Evolutionary conservation across 177 flowering plant genomes (phyloP).

Genomic region (Vitis hybrid): DNA sequence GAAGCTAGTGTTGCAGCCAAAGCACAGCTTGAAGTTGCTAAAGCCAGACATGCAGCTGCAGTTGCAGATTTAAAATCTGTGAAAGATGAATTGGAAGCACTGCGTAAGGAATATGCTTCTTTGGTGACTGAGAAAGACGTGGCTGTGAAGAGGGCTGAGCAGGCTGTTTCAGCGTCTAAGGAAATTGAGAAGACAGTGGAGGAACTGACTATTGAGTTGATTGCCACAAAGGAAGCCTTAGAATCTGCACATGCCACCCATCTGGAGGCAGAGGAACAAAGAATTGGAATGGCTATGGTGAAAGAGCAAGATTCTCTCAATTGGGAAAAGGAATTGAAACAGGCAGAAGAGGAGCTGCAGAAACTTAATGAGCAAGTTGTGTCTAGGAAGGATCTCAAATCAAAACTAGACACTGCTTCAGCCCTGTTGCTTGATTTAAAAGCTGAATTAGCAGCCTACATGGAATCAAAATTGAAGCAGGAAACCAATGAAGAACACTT

Average conservation of each 20-base stretch:
- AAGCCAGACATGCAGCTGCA: constrained; percentile 69
- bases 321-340: constrained; percentile 80
- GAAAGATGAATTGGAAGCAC: constrained; percentile 59
- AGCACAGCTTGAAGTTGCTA: constrained; percentile 90
- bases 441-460: constrained; percentile 70
- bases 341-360: constrained; percentile 75
- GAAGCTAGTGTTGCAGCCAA: constrained; percentile 91
- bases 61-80: constrained; percentile 63
- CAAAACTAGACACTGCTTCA: constrained; percentile 66
- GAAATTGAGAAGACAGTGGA: constrained; percentile 82
- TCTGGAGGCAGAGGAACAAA: constrained; percentile 85
- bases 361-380: constrained; percentile 49
- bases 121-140: constrained; percentile 57
- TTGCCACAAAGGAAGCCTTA: constrained; percentile 70
- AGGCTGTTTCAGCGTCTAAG: constrained; percentile 60
- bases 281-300: constrained; percentile 76
- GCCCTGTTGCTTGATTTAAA: constrained; percentile 57
- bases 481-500: constrained; percentile 31
- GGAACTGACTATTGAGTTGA: constrained; percentile 80
- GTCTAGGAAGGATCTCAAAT: constrained; percentile 56
- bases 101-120: constrained; percentile 47
- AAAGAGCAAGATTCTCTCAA: constrained; percentile 63
- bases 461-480: constrained; percentile 64
- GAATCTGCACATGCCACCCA: constrained; percentile 88
- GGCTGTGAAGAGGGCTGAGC: constrained; percentile 62